A percentile compares a stretch with the other conserved stretches of the same genome.
Evolutionary conservation across 2,329 filamentous ascomycete genomes (phyloP).

Genomic region (Aspergillus intermedius): DNA sequence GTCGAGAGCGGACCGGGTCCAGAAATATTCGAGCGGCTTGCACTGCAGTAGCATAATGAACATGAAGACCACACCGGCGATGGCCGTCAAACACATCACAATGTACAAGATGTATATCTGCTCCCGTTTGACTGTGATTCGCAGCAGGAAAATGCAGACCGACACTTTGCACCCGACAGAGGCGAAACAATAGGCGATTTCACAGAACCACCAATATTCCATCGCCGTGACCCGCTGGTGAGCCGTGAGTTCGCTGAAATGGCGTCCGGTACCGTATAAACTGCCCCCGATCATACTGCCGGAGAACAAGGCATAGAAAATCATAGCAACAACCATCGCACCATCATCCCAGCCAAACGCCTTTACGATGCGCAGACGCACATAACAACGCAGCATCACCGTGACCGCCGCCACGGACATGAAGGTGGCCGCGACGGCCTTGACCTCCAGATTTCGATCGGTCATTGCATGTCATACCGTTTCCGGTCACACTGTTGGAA

Average conservation of each 20-base stretch:
- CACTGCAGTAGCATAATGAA: slow-evolving; percentile 52
- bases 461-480: slow-evolving; percentile 12
- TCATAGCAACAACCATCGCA: slow-evolving; percentile 23
- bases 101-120: slow-evolving; percentile 44
- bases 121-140: slow-evolving; percentile 41
- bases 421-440: slow-evolving; percentile 21
- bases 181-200: slow-evolving; percentile 45
- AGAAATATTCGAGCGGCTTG: slow-evolving; percentile 45
- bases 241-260: slow-evolving; percentile 3
- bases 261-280: slow-evolving; percentile 23
- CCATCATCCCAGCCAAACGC: slow-evolving; percentile 30
- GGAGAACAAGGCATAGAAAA: slow-evolving; percentile 24
- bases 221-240: background rate
- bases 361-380: slow-evolving; percentile 24
- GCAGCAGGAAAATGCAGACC: slow-evolving; percentile 48
- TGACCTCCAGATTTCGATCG: slow-evolving; percentile 18
- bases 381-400: slow-evolving; percentile 26
- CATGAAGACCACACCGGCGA: slow-evolving; percentile 44
- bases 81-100: slow-evolving; percentile 39
- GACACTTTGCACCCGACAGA: slow-evolving; percentile 46
- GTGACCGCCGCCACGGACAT: slow-evolving; percentile 21
- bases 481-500: no score
- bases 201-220: slow-evolving; percentile 46
- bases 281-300: slow-evolving; percentile 25
- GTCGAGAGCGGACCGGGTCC: slow-evolving; percentile 29